A percentile compares a stretch with the other conserved stretches of the same genome.
These are phyloP conservation scores for Hyaloscypha finlandica DNA, from an alignment of 495 filamentous ascomycete species.

Conservation along the genomic window DNA sequence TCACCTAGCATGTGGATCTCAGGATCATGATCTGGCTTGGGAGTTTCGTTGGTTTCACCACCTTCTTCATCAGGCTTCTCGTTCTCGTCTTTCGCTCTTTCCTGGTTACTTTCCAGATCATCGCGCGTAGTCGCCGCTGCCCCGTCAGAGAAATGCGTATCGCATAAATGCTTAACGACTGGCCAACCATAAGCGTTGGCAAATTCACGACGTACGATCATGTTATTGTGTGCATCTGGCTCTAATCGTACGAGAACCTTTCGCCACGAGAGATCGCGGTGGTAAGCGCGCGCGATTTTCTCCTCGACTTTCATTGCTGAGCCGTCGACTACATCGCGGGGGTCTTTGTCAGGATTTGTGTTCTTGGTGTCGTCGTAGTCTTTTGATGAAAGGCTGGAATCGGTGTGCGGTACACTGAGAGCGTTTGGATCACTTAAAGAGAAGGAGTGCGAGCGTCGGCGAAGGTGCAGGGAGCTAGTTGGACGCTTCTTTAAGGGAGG, in stretches of 20 bases:
- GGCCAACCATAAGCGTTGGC: slow-evolving; percentile 98
- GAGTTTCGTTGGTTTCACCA: slow-evolving; percentile 35
- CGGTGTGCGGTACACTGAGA: slow-evolving; percentile 11
- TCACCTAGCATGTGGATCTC: slow-evolving; percentile 13
- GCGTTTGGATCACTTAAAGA: slow-evolving; percentile 3
- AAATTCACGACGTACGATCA: slow-evolving; percentile 93
- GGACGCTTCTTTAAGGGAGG: slow-evolving; percentile 61
- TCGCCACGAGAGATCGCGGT: slow-evolving; percentile 85
- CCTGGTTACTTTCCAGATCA: slow-evolving; percentile 43
- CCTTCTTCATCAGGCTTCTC: slow-evolving; percentile 43
- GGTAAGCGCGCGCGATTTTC: slow-evolving; percentile 95
- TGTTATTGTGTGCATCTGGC: slow-evolving; percentile 98
- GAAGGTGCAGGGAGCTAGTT: slow-evolving; percentile 16
- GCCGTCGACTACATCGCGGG: slow-evolving; percentile 50
- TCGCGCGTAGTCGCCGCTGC: slow-evolving; percentile 61
- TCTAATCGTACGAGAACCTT: slow-evolving; percentile 95
- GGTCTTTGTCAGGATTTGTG: slow-evolving; percentile 33
- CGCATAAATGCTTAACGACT: slow-evolving; percentile 88
- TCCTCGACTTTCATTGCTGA: slow-evolving; percentile 86
- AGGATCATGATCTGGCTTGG: background rate
- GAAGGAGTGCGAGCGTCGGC: background rate
- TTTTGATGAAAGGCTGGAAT: slow-evolving; percentile 21
- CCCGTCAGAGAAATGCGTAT: slow-evolving; percentile 83
- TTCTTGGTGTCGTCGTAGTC: slow-evolving; percentile 35
- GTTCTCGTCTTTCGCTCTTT: slow-evolving; percentile 43